phyloP scores from a whole-genome alignment of 2,329 filamentous ascomycete species.

The Aureobasidium vineae region DNA sequence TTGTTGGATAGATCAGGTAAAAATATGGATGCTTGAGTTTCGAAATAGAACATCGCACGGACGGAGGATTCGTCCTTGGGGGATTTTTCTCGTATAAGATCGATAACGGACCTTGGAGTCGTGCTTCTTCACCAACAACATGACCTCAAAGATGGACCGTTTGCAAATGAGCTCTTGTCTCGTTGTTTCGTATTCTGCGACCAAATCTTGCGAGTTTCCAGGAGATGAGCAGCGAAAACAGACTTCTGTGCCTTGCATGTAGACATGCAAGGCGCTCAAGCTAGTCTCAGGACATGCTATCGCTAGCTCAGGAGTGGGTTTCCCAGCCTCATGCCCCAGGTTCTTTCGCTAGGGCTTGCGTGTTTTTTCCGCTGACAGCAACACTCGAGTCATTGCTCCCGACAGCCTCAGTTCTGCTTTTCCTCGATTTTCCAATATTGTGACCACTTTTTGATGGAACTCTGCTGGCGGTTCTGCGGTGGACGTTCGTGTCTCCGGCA shows the following conservation, averaged over 20 bases:
- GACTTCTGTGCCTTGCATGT: constrained; percentile 19
- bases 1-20: background rate
- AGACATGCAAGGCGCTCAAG: constrained; percentile 1
- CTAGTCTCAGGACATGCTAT: constrained; percentile 19
- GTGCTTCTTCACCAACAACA: background rate
- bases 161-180: background rate
- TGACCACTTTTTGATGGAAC: background rate
- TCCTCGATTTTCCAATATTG: background rate
- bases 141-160: background rate
- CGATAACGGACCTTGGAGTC: constrained; percentile 3
- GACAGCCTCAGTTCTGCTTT: background rate
- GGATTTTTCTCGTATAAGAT: constrained; percentile 3
- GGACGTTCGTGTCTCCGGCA: background rate
- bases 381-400: constrained; percentile 1
- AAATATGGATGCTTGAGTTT: constrained; percentile 22
- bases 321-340: constrained; percentile 18
- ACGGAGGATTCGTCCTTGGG: constrained; percentile 14
- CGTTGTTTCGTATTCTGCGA: background rate
- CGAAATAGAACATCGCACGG: constrained; percentile 18
- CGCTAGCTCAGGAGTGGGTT: constrained; percentile 21
- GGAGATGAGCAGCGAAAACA: constrained; percentile 1
- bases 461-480: constrained; percentile 9
- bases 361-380: constrained; percentile 11
- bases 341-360: constrained; percentile 17
- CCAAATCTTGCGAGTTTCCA: background rate